Percentiles rank a stretch among this genome's conserved stretches.
Evolutionary conservation across 805 yeast genomes (phyloP).

Genomic region (Schwanniomyces sp.): DNA sequence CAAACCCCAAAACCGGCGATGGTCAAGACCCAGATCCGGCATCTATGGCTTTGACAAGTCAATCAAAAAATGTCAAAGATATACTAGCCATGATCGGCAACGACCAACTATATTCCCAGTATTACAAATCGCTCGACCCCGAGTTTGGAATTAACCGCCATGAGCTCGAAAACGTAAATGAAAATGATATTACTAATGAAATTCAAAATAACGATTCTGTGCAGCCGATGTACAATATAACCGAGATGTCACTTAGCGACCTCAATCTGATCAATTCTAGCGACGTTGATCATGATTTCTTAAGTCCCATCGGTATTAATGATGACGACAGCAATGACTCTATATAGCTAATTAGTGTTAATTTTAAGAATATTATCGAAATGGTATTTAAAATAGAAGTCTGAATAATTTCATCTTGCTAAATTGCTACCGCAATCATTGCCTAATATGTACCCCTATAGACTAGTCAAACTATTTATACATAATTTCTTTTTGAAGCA

Average conservation of each 20-base stretch:
- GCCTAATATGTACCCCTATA: no score
- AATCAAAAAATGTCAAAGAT: not conserved
- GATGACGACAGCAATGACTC: not conserved
- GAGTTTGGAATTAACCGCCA: not conserved
- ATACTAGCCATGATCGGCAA: not conserved
- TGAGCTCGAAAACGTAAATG: not conserved
- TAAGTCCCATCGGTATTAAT: not conserved
- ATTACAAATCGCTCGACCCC: not conserved
- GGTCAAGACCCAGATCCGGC: not conserved
- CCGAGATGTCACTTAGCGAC: conserved; percentile 21
- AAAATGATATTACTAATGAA: not conserved
- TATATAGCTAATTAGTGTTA: not conserved
- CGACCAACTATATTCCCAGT: not conserved
- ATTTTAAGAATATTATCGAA: not conserved
- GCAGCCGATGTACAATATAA: conserved; percentile 15
- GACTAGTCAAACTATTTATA: no score
- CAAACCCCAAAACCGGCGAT: not conserved
- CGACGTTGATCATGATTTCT: conserved; percentile 2
- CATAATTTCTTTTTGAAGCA: no score
- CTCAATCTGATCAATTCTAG: conserved; percentile 20
- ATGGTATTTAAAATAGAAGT: no score
- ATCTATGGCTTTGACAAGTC: not conserved
- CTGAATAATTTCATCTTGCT: no score
- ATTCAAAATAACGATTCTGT: not conserved
- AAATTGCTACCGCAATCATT: no score